Evolutionary conservation across 805 yeast genomes (phyloP).

Genomic region (Candida ulmi): DNA sequence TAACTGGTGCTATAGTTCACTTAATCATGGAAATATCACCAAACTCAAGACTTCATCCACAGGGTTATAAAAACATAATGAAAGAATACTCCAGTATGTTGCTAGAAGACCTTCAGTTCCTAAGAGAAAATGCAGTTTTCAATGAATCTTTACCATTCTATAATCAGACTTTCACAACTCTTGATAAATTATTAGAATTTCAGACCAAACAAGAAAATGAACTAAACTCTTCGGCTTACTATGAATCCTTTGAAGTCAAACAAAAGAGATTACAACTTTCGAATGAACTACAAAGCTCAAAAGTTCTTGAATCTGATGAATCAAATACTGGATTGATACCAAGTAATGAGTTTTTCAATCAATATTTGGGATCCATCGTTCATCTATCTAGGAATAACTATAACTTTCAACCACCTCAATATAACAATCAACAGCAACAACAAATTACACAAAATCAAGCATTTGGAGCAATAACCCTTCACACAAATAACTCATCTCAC

Average conservation of each 20-base stretch:
- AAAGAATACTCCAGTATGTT: slow-evolving; percentile 8
- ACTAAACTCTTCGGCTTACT: background rate
- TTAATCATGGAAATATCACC: slow-evolving; percentile 9
- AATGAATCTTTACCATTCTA: slow-evolving; percentile 17
- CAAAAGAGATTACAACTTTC: slow-evolving; percentile 8
- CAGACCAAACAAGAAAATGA: background rate
- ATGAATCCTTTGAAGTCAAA: slow-evolving; percentile 1
- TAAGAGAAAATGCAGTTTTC: slow-evolving; percentile 5
- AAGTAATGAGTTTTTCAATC: slow-evolving; percentile 17
- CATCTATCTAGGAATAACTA: slow-evolving; percentile 8
- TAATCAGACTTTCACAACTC: slow-evolving; percentile 9
- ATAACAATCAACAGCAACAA: too few species aligned
- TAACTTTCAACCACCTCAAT: background rate
- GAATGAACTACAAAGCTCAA: slow-evolving; percentile 9
- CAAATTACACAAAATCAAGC: too few species aligned
- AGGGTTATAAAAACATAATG: slow-evolving; percentile 9
- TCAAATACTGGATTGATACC: slow-evolving; percentile 17
- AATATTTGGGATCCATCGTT: slow-evolving; percentile 11
- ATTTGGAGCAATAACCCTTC: too few species aligned
- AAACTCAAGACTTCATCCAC: slow-evolving; percentile 11
- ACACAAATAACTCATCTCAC: too few species aligned
- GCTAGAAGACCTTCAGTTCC: slow-evolving; percentile 7
- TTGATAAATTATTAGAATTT: slow-evolving; percentile 1
- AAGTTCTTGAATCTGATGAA: slow-evolving; percentile 14
- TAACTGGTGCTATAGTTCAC: slow-evolving; percentile 8